Percentiles rank a stretch among this genome's conserved stretches.
phyloP scores from a whole-genome alignment of 2,329 filamentous ascomycete species.

The Botrytis deweyae region DNA sequence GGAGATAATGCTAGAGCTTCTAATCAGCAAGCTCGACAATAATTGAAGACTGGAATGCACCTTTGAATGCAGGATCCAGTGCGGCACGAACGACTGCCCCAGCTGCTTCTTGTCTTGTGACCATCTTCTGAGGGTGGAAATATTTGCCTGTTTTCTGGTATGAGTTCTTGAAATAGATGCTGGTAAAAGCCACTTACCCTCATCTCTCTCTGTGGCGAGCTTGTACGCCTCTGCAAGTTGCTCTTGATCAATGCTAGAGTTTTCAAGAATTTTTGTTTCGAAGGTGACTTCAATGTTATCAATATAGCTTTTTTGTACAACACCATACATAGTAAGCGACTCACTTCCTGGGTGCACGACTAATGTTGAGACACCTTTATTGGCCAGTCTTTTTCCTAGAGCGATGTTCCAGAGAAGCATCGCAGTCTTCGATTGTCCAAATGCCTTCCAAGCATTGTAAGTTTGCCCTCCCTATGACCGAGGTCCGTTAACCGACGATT shows the following conservation, averaged over 20 bases:
- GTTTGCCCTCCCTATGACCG: not conserved
- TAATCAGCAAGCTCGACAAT: not conserved
- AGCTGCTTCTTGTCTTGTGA: not conserved
- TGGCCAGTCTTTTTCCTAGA: not conserved
- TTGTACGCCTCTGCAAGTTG: not conserved
- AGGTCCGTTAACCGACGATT: not conserved
- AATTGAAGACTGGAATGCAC: not conserved
- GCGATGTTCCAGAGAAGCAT: conserved; percentile 1
- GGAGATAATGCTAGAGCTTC: not conserved
- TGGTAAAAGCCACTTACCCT: not conserved
- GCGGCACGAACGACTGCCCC: not conserved
- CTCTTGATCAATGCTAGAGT: not conserved
- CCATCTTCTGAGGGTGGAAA: not conserved
- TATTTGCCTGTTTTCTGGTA: not conserved
- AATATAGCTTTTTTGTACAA: not conserved
- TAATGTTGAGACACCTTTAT: not conserved
- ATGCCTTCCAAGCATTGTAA: conserved; percentile 2
- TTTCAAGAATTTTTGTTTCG: not conserved
- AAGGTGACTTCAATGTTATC: not conserved
- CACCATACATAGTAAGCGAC: not conserved
- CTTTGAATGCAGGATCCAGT: not conserved
- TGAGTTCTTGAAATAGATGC: not conserved
- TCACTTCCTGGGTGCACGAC: not conserved
- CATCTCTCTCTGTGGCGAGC: not conserved
- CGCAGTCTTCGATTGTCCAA: not conserved